Evolutionary conservation across 306 rosid genomes (phyloP).

Genomic region (Purshia tridentata): DNA sequence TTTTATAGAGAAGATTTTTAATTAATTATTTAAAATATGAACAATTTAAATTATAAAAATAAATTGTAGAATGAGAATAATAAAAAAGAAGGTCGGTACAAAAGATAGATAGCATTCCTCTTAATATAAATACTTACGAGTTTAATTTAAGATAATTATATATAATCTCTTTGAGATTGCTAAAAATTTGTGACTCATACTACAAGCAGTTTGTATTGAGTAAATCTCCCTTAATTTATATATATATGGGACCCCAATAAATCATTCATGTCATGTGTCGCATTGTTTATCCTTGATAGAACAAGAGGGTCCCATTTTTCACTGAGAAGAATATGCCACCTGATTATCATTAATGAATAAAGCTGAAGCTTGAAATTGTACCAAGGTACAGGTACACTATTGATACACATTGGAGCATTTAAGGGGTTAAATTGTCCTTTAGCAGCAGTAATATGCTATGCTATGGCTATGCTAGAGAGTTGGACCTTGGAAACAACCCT

Average conservation of each 20-base stretch:
- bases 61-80: too few relatives aligned
- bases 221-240: not conserved
- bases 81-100: too few relatives aligned
- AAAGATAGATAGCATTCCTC: too few relatives aligned
- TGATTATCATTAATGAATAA: slow-evolving; percentile 21
- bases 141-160: too few relatives aligned
- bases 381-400: not conserved
- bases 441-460: not conserved
- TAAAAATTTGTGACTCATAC: too few relatives aligned
- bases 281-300: slow-evolving; percentile 15
- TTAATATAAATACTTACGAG: too few relatives aligned
- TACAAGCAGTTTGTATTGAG: not conserved
- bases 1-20: too few relatives aligned
- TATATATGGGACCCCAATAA: slow-evolving; percentile 15
- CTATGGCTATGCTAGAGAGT: not conserved
- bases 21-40: too few relatives aligned
- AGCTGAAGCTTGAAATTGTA: slow-evolving; percentile 17
- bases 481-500: not conserved
- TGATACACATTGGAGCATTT: not conserved
- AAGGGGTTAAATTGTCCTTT: not conserved
- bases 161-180: too few relatives aligned
- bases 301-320: slow-evolving; percentile 29
- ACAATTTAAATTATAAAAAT: too few relatives aligned
- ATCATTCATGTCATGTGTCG: slow-evolving; percentile 6
- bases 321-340: slow-evolving; percentile 18